Evolutionary conservation across 805 yeast species (phyloP).

Genomic region (Sugiyamaella marilandica): DNA sequence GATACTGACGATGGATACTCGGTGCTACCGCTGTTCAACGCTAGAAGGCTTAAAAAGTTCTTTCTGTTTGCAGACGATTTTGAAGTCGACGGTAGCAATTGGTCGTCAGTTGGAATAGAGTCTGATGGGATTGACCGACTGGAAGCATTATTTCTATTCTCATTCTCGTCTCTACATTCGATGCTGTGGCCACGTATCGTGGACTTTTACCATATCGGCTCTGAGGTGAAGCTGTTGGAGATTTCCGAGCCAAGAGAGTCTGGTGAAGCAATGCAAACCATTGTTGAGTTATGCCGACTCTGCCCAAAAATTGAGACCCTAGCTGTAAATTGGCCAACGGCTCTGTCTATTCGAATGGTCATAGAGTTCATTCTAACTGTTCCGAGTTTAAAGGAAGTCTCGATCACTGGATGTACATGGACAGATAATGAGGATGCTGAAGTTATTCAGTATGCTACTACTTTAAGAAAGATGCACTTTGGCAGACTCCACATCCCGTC

Average conservation of each 20-base stretch:
- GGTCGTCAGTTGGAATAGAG: slow-evolving; percentile 1
- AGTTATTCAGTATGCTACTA: not conserved
- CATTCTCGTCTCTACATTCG: not conserved
- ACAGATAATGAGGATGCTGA: not conserved
- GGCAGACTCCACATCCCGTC: not conserved
- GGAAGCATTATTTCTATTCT: not conserved
- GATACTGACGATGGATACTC: slow-evolving; percentile 1
- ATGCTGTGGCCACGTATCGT: not conserved
- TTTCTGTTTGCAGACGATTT: slow-evolving; percentile 2
- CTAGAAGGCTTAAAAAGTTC: not conserved
- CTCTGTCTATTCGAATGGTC: not conserved
- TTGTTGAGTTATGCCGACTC: not conserved
- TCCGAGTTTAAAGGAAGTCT: not conserved
- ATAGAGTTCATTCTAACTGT: not conserved
- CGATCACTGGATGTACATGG: not conserved
- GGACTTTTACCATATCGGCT: not conserved
- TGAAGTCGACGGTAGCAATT: not conserved
- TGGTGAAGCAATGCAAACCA: not conserved
- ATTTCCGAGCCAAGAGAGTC: not conserved
- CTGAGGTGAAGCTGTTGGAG: not conserved
- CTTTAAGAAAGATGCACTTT: not conserved
- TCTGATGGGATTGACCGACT: not conserved
- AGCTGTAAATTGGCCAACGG: not conserved
- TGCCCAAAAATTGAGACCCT: not conserved
- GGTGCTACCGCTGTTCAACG: not conserved